Base-by-base conservation (phyloP, 768 basidiomycete genomes). In the Hemileccinum impolitum region DNA sequence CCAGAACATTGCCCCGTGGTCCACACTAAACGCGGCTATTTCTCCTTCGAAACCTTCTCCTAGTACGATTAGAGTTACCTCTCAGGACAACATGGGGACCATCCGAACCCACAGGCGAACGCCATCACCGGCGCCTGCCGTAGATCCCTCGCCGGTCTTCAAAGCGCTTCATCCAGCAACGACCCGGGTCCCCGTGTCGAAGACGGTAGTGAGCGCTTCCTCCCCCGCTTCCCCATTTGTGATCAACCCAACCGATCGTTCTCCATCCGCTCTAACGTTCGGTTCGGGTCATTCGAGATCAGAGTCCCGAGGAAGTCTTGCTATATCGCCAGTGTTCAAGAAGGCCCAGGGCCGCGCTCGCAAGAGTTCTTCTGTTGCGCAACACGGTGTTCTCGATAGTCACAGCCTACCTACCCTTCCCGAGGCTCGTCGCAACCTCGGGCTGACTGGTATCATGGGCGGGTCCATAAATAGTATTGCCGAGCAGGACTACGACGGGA, bases 381-480 rank as follows among this genome's bases (percentile, higher is more conserved):
- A 61, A 18, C 46, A 42, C 4, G 47, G 43, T 7, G 21, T 53
- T 45, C 45, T 58, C 23, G 39, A 56, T 12, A 42, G 60, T 57
- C 30, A 57, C 54, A 68, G 58, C 18, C 48, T 70, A 23, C 73
- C 75, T 0, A 75, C 81, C 18, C 67, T 75, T 5, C 75, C 73
- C 0, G 78, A 81, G 45, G 72, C 74, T 17, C 75, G 80, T 55
- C 76, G 76, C 37, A 73, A 71, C n/a, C 68, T 87, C 15, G 83
- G 85, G 0, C 75, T 86, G 66, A 68, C 71, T 13, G 86, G 85
- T 0, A 88, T 85, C 1, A 76, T 89, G 70, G 86, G 86, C 10
- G 79, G 78, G 1, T 81, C 79, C 0, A 71, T 78, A 41, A 72
- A 72, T 4, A 76, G 76, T 19, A 76, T 75, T 43, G 65, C 64